These are phyloP conservation scores for Cucumis cinereus DNA, from an alignment of 306 rosid genomes.

Conservation along the genomic window DNA sequence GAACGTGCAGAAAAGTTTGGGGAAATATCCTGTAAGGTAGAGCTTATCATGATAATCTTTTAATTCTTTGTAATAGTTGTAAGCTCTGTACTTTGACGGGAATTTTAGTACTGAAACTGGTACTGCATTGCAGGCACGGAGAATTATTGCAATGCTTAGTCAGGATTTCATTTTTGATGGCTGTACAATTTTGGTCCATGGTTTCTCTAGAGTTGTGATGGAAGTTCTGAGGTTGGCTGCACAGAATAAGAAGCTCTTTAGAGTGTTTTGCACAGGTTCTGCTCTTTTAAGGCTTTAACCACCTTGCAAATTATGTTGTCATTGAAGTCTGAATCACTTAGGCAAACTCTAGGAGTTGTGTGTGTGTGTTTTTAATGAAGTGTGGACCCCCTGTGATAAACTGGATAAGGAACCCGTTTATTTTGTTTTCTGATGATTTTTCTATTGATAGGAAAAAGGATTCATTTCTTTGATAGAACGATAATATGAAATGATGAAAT, in stretches of 20 bases:
- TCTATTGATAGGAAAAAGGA: too few species aligned
- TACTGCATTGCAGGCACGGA: conserved; percentile 58
- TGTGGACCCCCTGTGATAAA: not conserved
- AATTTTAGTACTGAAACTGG: not conserved
- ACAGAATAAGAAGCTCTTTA: conserved; percentile 60
- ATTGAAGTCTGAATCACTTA: not conserved
- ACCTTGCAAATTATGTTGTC: not conserved
- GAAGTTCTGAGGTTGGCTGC: conserved; percentile 78
- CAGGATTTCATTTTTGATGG: conserved; percentile 90
- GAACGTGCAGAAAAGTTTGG: conserved; percentile 98
- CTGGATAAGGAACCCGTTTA: not conserved
- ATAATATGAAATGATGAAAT: too few species aligned
- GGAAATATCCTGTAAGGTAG: conserved; percentile 78
- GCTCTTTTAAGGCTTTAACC: not conserved
- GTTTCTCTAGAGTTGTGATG: conserved; percentile 82
- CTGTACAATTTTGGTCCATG: conserved; percentile 89
- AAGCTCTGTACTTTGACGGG: not conserved
- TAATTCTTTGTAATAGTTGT: not conserved
- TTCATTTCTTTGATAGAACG: too few species aligned
- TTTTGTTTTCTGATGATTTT: not conserved
- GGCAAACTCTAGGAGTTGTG: not conserved
- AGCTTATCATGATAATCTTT: not conserved
- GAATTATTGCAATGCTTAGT: conserved; percentile 74
- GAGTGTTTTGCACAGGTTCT: conserved; percentile 88
- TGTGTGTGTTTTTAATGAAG: not conserved